Base-by-base conservation (phyloP, 2,329 filamentous ascomycete species). In the Orbilia brochopaga region DNA sequence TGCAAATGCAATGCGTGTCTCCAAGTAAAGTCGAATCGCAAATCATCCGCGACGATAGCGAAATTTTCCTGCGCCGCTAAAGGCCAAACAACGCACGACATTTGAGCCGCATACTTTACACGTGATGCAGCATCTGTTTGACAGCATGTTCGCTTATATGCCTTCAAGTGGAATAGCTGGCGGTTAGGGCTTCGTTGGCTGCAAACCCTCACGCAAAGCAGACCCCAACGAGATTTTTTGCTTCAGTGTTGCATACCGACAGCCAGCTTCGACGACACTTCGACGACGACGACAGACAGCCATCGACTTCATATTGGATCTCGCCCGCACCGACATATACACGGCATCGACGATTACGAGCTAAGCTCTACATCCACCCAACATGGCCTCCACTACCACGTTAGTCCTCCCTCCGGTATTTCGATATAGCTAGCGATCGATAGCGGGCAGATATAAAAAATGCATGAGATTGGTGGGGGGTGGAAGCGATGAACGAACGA, bases 331-430 rank as follows among this genome's bases (percentile, higher is more conserved):
- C 30, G 17, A 35, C 55, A 32, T 23, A 23, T 15, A 59, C 40
- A 21, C 44, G 7, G 35, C 40, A 27, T 11, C 59, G 59, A 57
- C 35, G 54, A 40, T 58, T 21, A 58, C 66, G 66, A 65, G 56
- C 30, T 55, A 50, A 59, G 35, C 59, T 64, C 59, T 21, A 52
- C 46, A 51, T 48, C 51, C 37, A 55, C 57, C 32, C 66, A 72
- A 63, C 19, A 70, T 70, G 65, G 58, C 65, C 44, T 57, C 65
- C 59, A 70, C 65, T 63, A 46, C 58, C 54, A 62, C 65, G 65
- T 70, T 63, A 63, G 65, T 70, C 51, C 30, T 42, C 54, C 35
- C 53, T 40, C 13, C 50, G 23, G 40, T 23, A 52, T 24, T 59
- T 17, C 56, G 17, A 53, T 13, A 42, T 10, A 24, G 2, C 21